Base-by-base conservation (phyloP, 352 stramenopile species). In the Globisporangium perplexum region DNA sequence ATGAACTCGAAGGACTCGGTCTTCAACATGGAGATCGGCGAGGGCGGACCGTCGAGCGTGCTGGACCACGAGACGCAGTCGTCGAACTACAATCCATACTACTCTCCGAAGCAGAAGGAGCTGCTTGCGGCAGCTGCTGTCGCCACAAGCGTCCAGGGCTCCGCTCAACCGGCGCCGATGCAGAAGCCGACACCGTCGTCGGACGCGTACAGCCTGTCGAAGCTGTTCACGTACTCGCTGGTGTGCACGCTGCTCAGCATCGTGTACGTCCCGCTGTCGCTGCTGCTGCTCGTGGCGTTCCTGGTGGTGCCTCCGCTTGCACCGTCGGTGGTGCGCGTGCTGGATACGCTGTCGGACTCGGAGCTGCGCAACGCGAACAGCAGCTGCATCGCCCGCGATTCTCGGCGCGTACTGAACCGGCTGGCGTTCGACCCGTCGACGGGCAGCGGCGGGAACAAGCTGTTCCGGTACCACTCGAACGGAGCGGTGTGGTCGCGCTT, bases 291-390 rank as follows among this genome's bases (percentile, higher is more conserved):
- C 22, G 55, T 92, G 7, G 57, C 55, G 14, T 82, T 92, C 43
- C 39, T 94, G 39, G 30, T 90, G 26, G 14, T 91, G 10, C 76
- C 82, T 1, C 77, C 77, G 11, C 53, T 74, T 26, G 70, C 78
- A 39, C 60, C 61, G 15, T 48, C 74, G 14, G 75, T 89, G 39
- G 72, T 91, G 30, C 63, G 74, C 31, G 30, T 64, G 18, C 62
- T 92, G 30, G 83, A 94, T 42, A 59, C 77, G 15, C 53, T 91
- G 41, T 86, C 83, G 7, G 83, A 94, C 43, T 68, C 87, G 62
- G 83, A 94, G 38, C 56, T 94, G 24, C 80, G 74, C 47, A 76
- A 76, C 24, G 83, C 81, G 12, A 92, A 94, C 70, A 80, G 71
- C 62, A 88, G 69, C 47, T 71, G 63, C 47, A 73, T 77, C 14